Evolutionary conservation across 768 basidiomycete genomes (phyloP), one percentile per base, ranked within the genome.

Genomic region (Leccinum aurantiacum): DNA sequence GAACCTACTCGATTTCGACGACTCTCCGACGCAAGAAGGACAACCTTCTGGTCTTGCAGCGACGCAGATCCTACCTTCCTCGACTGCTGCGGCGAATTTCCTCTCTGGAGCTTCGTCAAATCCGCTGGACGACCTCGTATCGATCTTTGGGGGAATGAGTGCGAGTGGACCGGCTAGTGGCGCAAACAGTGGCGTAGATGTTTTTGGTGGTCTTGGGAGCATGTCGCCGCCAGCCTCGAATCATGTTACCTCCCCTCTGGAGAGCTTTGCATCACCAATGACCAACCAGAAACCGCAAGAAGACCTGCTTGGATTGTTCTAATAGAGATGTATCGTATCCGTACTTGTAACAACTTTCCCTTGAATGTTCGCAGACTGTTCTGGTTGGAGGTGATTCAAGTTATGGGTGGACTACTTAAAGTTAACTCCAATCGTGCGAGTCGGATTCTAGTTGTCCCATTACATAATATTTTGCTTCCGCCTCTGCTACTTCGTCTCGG

Each of bases 1-100:
- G 75, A 98, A 98, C 72, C 77, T 97, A 6, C 87, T 98, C 61
- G 95, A 98, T 76, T 95, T 98, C 73, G 93, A 93, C 73, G 92
- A 94, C 65, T 79, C 78, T 14, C 80, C 85, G 3, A 74, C 80
- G 5, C 71, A 77, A 53, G 85, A 88, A 38, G 83, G 65, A 1
- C 63, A 88, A 64, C 86, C 89, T 6, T 87, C 89, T 9, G 89
- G 88, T 10, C 82, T 92, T 37, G 89, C 90, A 3, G 90, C 91
- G 4, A 93, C 90, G 0, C 80, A 88, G 58, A 83, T 90, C 49
- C 77, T 90, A 15, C 78, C 89, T 25, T 80, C 86, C 37, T 86
- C 88, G 10, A 84, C 91, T 4, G 89, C 89, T 19, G 88, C 88
- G 5, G 86, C 86, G 17, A 91, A 82, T 63, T 80, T 92, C 29